Evolutionary conservation across 306 rosid genomes (phyloP).

Genomic region (Castanea crenata): DNA sequence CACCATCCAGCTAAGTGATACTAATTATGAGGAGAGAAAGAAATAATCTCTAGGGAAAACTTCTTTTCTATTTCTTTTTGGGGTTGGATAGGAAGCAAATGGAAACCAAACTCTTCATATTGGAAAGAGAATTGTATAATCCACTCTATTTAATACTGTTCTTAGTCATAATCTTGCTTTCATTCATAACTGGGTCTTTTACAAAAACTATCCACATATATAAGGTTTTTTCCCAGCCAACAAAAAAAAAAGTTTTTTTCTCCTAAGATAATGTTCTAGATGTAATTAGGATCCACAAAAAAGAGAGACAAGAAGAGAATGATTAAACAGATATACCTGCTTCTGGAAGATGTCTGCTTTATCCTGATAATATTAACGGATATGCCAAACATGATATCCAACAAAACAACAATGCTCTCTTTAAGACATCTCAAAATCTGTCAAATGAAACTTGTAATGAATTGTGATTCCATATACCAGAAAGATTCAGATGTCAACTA

Average conservation of each 20-base stretch:
- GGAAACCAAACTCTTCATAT: background rate
- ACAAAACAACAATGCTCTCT: slow-evolving; percentile 44
- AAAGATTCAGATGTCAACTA: background rate
- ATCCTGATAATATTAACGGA: slow-evolving; percentile 63
- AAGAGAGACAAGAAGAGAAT: slow-evolving; percentile 15
- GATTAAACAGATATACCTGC: slow-evolving; percentile 46
- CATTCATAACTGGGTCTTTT: background rate
- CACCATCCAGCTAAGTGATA: background rate
- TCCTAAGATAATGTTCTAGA: background rate
- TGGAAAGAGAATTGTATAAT: background rate
- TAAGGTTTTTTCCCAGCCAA: no score
- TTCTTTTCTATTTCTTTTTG: background rate
- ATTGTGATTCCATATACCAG: background rate
- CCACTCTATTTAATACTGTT: background rate
- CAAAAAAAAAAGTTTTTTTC: no score
- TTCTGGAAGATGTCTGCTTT: slow-evolving; percentile 45
- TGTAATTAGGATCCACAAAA: slow-evolving; percentile 16
- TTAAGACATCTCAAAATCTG: slow-evolving; percentile 49
- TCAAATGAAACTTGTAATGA: slow-evolving; percentile 10
- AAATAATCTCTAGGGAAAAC: background rate
- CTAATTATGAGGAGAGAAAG: background rate
- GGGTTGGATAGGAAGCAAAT: background rate
- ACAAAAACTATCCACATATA: background rate
- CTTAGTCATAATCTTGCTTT: background rate
- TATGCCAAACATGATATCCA: slow-evolving; percentile 61